Conservation (phyloP, 2,329 filamentous ascomycete genomes). For the Penicillium sumatraense region DNA sequence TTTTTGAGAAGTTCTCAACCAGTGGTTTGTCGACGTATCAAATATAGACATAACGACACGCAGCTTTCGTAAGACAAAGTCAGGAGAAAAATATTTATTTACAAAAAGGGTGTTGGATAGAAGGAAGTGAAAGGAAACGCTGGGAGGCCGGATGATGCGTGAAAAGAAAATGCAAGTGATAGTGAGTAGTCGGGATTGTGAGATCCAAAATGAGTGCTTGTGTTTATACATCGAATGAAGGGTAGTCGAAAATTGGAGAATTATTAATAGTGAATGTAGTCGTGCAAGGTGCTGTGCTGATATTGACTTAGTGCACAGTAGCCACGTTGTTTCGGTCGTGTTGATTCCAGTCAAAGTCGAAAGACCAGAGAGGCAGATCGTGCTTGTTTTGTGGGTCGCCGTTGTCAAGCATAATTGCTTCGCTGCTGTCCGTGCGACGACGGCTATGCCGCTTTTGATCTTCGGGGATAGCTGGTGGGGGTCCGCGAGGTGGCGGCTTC, state of each 20-base stretch:
- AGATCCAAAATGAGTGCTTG: neutral
- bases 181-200: conserved; percentile 4
- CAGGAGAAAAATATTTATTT: neutral
- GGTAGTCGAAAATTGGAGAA: conserved; percentile 4
- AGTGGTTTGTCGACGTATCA: neutral
- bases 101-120: neutral
- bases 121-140: conserved; percentile 1
- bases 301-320: conserved; percentile 39
- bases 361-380: conserved; percentile 49
- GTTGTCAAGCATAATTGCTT: conserved; percentile 51
- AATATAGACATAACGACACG: conserved; percentile 2
- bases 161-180: conserved; percentile 7
- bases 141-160: conserved; percentile 1
- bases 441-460: conserved; percentile 42
- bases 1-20: too few species aligned
- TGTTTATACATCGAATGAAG: conserved; percentile 12
- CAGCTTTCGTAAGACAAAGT: neutral
- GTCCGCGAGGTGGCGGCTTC: conserved; percentile 36
- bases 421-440: conserved; percentile 49
- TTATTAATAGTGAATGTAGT: conserved; percentile 10
- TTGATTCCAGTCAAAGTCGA: conserved; percentile 40
- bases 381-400: conserved; percentile 61
- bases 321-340: conserved; percentile 46
- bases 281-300: conserved; percentile 7
- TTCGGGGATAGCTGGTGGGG: conserved; percentile 38